Evolutionary conservation across 2,329 filamentous ascomycete genomes (phyloP), one percentile per base, ranked within the genome.

Genomic region (Arachnomyces sp.): DNA sequence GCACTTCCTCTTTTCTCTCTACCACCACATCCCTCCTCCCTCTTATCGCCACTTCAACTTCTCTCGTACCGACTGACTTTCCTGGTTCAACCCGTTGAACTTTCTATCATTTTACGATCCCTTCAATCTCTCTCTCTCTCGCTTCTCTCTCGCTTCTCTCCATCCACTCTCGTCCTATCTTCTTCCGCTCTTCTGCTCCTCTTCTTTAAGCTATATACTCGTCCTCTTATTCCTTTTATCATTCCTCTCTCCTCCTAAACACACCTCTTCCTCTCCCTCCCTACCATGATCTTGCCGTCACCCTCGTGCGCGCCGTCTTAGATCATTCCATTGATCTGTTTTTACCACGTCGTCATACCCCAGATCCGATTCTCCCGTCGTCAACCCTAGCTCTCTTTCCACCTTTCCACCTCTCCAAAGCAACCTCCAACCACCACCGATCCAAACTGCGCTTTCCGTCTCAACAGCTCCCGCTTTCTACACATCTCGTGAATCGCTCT

Each of bases 21-120:
- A 9, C 38, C n/a, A n/a, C n/a, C n/a, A n/a, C n/a, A n/a, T n/a
- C n/a, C n/a, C n/a, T n/a, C n/a, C n/a, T n/a, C n/a, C n/a, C n/a
- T n/a, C n/a, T n/a, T n/a, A n/a, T n/a, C n/a, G n/a, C 40, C 30
- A 36, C 38, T 32, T 35, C 43, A 12, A 25, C 20, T 30, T 39
- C 31, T 33, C 42, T 34, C 36, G 31, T 43, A 43, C 44, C 34
- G 32, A 40, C 32, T 29, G 31, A 42, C 39, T 43, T 31, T 32
- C 43, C 16, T 42, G 16, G 36, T 42, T 40, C 38, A 28, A 32
- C 44, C 38, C 32, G 25, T 28, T 28, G 37, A 31, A 31, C 39
- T 38, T 40, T 35, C 32, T 25, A 25, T 25, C 20, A 25, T 25
- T 31, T 31, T 34, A 28, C 32, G n/a, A 29, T 33, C 33, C 20